phyloP scores from a whole-genome alignment of 2,329 filamentous ascomycete species.

The Amylocarpus encephaloides region DNA sequence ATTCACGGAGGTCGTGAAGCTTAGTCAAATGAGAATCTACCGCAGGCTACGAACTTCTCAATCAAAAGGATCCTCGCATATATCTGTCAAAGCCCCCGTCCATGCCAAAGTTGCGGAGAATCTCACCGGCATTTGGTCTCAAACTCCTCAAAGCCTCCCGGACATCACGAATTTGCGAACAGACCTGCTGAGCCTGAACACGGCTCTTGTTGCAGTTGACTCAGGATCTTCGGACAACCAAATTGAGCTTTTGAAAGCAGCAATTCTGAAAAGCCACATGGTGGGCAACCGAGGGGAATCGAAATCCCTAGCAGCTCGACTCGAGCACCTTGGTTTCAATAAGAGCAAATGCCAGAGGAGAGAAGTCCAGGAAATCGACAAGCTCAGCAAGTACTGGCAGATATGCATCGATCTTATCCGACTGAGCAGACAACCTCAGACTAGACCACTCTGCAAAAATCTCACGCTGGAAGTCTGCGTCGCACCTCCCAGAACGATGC shows the following conservation, averaged over 20 bases:
- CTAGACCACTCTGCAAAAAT: constrained; percentile 1
- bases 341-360: neutral
- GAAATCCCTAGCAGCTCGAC: constrained; percentile 4
- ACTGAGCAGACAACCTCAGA: constrained; percentile 3
- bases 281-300: neutral
- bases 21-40: constrained; percentile 6
- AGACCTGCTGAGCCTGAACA: neutral
- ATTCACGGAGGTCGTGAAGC: constrained; percentile 1
- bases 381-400: constrained; percentile 10
- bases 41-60: too few species aligned
- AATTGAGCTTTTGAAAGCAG: neutral
- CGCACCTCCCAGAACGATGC: neutral
- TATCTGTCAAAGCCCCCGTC: too few species aligned
- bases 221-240: neutral
- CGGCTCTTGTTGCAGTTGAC: neutral
- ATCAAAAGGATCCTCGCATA: too few species aligned
- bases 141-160: too few species aligned
- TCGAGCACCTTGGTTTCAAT: neutral
- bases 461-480: neutral
- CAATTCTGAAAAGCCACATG: constrained; percentile 1
- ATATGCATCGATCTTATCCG: constrained; percentile 11
- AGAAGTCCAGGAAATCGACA: constrained; percentile 12
- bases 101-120: too few species aligned
- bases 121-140: too few species aligned
- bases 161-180: neutral